Evolutionary conservation across 2,329 filamentous ascomycete genomes (phyloP).

Genomic region (Erysiphe neolycopersici): DNA sequence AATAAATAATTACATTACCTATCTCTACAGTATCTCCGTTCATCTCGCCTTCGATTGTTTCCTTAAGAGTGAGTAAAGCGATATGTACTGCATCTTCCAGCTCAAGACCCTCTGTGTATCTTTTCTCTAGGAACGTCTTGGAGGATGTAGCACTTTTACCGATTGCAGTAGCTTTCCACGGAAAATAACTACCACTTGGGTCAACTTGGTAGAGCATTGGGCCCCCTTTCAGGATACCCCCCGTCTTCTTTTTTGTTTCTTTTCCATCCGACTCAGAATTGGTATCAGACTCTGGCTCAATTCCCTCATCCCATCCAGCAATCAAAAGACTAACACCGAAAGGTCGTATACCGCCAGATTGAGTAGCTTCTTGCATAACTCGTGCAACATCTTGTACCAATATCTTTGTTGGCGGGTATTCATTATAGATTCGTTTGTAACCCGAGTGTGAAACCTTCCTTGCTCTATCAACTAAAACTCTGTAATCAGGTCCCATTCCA

Average conservation of each 20-base stretch:
- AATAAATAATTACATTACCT: conserved; percentile 23
- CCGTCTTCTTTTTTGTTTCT: conserved; percentile 62
- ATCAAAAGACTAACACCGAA: conserved; percentile 92
- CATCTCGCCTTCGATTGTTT: conserved; percentile 99
- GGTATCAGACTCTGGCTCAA: conserved; percentile 49
- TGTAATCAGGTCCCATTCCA: conserved; percentile 96
- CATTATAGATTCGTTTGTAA: conserved; percentile 99
- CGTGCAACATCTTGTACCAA: conserved; percentile 93
- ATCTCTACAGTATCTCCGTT: conserved; percentile 97
- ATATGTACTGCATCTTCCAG: conserved; percentile 97
- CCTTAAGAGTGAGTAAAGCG: conserved; percentile 86
- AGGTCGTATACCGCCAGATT: conserved; percentile 87
- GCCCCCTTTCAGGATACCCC: conserved; percentile 81
- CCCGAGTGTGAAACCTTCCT: conserved; percentile 94
- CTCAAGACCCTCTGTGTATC: conserved; percentile 92
- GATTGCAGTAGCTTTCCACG: conserved; percentile 97
- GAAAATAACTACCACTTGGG: conserved; percentile 95
- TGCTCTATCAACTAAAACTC: conserved; percentile 89
- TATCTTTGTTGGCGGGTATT: conserved; percentile 98
- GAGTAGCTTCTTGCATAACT: conserved; percentile 96
- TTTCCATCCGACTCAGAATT: conserved; percentile 39
- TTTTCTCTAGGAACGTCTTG: conserved; percentile 98
- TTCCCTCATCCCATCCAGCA: conserved; percentile 92
- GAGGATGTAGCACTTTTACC: conserved; percentile 95
- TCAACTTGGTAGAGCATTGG: conserved; percentile 98